These are phyloP conservation scores for Tillandsia fasciculata DNA, from an alignment of 176 grass and related monocot species.

Conservation along the genomic window DNA sequence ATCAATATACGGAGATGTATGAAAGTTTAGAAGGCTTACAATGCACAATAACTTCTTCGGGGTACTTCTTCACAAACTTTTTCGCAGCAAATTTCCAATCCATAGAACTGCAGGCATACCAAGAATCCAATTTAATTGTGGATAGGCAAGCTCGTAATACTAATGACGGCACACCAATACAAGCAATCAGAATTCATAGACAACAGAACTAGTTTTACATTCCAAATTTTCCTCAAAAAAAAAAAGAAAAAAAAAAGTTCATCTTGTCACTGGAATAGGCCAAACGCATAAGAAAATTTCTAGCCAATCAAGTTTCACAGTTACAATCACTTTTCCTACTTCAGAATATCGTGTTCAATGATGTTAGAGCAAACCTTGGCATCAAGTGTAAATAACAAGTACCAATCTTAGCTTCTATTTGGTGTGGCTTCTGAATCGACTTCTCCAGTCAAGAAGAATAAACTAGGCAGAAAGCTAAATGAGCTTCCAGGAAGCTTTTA, in stretches of 20 bases:
- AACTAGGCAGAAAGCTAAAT: no score
- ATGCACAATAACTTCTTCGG: slow-evolving; percentile 73
- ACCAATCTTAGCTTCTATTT: no score
- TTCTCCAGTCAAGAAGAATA: no score
- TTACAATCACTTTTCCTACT: neutral
- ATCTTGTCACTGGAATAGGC: slow-evolving; percentile 4
- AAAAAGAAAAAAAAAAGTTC: slow-evolving; percentile 9
- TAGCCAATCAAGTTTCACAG: neutral
- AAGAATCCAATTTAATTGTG: neutral
- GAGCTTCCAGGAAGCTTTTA: no score
- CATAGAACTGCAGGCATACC: slow-evolving; percentile 49
- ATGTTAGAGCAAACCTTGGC: neutral
- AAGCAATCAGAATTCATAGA: neutral
- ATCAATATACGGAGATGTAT: neutral
- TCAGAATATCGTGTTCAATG: neutral
- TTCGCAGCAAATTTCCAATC: slow-evolving; percentile 74
- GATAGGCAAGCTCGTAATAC: neutral
- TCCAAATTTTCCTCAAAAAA: slow-evolving; percentile 2
- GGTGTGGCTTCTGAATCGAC: no score
- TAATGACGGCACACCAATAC: neutral
- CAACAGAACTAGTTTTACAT: neutral
- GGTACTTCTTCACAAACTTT: slow-evolving; percentile 68
- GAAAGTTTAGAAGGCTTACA: slow-evolving; percentile 40
- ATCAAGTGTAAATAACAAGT: neutral
- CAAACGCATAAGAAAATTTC: neutral